Conservation (phyloP, 495 filamentous ascomycete genomes). For the Aspergillus cavernicola region DNA sequence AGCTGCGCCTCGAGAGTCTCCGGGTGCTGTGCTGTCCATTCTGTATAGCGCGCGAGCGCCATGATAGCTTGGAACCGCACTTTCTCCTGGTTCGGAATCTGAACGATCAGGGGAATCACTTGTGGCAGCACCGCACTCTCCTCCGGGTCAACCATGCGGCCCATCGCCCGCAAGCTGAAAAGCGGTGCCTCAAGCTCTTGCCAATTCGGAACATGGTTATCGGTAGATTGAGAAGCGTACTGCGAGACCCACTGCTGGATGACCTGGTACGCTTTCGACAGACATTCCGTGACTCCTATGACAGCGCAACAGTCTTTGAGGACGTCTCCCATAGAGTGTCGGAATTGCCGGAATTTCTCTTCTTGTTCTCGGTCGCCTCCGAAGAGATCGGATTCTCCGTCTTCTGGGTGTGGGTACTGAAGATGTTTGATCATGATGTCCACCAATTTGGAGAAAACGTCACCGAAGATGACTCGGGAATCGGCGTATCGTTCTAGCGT, state of each 20-base stretch:
- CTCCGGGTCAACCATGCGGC: slow-evolving; percentile 87
- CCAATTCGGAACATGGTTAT: slow-evolving; percentile 85
- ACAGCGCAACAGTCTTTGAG: slow-evolving; percentile 97
- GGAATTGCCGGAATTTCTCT: slow-evolving; percentile 94
- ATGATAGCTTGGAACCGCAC: slow-evolving; percentile 95
- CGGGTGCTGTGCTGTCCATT: slow-evolving; percentile 93
- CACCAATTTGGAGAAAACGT: slow-evolving; percentile 81
- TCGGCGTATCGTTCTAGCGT: slow-evolving; percentile 85
- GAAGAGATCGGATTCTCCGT: slow-evolving; percentile 78
- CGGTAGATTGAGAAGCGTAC: slow-evolving; percentile 69
- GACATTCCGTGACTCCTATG: slow-evolving; percentile 84
- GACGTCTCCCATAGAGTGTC: slow-evolving; percentile 96
- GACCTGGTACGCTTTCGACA: slow-evolving; percentile 76
- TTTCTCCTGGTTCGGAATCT: slow-evolving; percentile 95
- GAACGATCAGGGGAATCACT: slow-evolving; percentile 85
- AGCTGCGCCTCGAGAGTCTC: slow-evolving; percentile 89
- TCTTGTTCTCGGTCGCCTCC: slow-evolving; percentile 94
- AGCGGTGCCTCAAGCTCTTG: slow-evolving; percentile 92
- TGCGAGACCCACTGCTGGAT: slow-evolving; percentile 84
- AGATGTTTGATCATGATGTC: slow-evolving; percentile 92
- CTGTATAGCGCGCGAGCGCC: slow-evolving; percentile 92
- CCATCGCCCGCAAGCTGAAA: slow-evolving; percentile 95
- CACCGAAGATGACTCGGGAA: slow-evolving; percentile 66
- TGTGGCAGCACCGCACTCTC: slow-evolving; percentile 82
- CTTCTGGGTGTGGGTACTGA: slow-evolving; percentile 79